phyloP scores from a whole-genome alignment of 768 basidiomycete species.

The Omphalotus guepiniiformis region DNA sequence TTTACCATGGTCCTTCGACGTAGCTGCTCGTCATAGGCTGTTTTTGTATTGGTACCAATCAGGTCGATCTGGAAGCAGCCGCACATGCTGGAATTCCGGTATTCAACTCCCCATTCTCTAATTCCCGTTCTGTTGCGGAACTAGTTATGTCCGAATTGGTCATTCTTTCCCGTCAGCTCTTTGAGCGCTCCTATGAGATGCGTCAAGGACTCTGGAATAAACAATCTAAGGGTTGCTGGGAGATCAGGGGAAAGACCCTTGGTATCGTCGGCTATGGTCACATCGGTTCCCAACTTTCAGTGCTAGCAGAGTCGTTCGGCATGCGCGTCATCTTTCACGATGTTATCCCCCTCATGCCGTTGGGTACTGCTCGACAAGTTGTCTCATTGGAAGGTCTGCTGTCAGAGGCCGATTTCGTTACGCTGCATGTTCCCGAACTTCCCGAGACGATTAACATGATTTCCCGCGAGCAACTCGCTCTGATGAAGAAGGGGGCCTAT shows the following conservation, averaged over 20 bases:
- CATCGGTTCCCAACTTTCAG: slow-evolving; percentile 95
- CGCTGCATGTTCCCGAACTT: slow-evolving; percentile 94
- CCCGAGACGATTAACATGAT: slow-evolving; percentile 97
- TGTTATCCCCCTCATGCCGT: slow-evolving; percentile 94
- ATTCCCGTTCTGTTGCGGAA: slow-evolving; percentile 98
- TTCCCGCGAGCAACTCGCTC: slow-evolving; percentile 62
- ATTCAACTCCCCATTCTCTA: slow-evolving; percentile 99
- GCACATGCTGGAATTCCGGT: slow-evolving; percentile 90
- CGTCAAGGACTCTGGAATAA: slow-evolving; percentile 96
- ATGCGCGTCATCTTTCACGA: slow-evolving; percentile 96
- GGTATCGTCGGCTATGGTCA: slow-evolving; percentile 99
- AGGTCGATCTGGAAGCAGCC: slow-evolving; percentile 86
- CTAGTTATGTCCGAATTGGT: slow-evolving; percentile 94
- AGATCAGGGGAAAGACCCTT: slow-evolving; percentile 94
- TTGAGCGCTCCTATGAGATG: slow-evolving; percentile 86
- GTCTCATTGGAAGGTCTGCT: slow-evolving; percentile 76
- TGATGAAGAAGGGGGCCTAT: slow-evolving; percentile 94
- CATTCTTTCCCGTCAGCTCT: slow-evolving; percentile 89
- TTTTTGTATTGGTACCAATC: slow-evolving; percentile 99
- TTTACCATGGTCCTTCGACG: neutral
- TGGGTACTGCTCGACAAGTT: slow-evolving; percentile 90
- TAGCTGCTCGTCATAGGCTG: slow-evolving; percentile 96
- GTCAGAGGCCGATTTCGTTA: slow-evolving; percentile 83
- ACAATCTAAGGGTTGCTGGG: slow-evolving; percentile 97
- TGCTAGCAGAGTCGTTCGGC: slow-evolving; percentile 94